Evolutionary conservation across 2,329 filamentous ascomycete genomes (phyloP), one percentile per base, ranked within the genome.

Genomic region (Diaporthe longicolla): DNA sequence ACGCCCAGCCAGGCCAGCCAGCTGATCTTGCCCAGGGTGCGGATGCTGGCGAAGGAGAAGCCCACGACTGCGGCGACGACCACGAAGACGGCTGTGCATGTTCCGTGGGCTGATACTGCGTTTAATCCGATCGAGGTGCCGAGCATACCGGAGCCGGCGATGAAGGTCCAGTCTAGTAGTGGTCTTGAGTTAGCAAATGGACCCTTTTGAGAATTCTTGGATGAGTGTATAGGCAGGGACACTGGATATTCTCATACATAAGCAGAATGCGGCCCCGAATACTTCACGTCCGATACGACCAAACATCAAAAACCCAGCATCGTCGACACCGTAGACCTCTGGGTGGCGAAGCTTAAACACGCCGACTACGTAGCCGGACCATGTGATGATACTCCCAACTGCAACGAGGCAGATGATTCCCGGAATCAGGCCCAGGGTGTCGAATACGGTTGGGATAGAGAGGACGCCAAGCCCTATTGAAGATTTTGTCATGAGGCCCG

Each of bases 1-100:
- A 89, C 79, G 11, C 81, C 80, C 59, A 84, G 82, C 84, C 85
- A 88, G 19, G 83, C 86, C 15, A 76, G 72, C 75, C 76, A 77
- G 17, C 76, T 68, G 52, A 78, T 29, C n/a, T 73, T 58, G 19
- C 65, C 63, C 15, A 77, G 76, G 17, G 54, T 81, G 69, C 45
- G 76, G 5, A 80, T 73, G 2, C 74, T 73, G 0, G 79, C 78
- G 58, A 78, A 79, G 9, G 68, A 54, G 13, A 76, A 78, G 58
- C 79, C 78, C 21, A 79, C 57, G 15, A 78, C 74, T 10, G 78
- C 75, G 0, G 77, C 77, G 0, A 80, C 77, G n/a, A 80, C 76
- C 52, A 74, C 77, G 70, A 81, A 80, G n/a, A 75, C 40, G 35
- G 77, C 78, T 15, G 79, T 80, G 74, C 79, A 81, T 32, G 77